phyloP scores from a whole-genome alignment of 257 asterid genomes.

The Avicennia marina region DNA sequence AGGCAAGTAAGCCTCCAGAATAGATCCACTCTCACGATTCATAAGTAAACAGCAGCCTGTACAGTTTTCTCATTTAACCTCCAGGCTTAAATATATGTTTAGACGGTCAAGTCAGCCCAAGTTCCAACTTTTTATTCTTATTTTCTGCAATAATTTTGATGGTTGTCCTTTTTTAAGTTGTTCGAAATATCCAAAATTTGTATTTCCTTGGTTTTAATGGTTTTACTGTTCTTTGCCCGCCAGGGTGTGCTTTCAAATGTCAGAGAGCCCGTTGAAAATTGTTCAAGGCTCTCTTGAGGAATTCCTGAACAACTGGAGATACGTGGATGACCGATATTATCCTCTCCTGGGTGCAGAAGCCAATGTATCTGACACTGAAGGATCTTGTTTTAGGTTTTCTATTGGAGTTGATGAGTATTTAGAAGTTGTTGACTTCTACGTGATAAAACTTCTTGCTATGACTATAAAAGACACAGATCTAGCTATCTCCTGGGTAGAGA shows the following conservation, averaged over 20 bases:
- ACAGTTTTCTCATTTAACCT: too few species aligned
- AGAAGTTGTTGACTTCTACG: conserved; percentile 76
- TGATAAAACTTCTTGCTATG: conserved; percentile 48
- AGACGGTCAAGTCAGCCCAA: too few species aligned
- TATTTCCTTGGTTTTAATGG: conserved; percentile 7
- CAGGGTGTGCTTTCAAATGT: conserved; percentile 66
- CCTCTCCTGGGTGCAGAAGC: conserved; percentile 27
- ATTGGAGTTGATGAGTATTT: conserved; percentile 54
- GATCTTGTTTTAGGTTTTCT: conserved; percentile 29
- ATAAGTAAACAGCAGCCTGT: too few species aligned
- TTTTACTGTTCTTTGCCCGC: conserved; percentile 10
- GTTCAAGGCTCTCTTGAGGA: conserved; percentile 67
- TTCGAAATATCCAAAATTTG: not conserved
- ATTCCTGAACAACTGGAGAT: conserved; percentile 59
- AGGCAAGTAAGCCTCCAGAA: not conserved
- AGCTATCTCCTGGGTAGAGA: conserved; percentile 84
- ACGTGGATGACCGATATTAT: conserved; percentile 39
- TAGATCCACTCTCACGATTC: not conserved
- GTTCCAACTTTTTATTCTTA: too few species aligned
- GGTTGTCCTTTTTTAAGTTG: too few species aligned
- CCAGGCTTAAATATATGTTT: too few species aligned
- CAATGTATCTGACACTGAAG: conserved; percentile 23
- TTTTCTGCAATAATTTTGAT: too few species aligned
- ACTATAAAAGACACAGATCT: conserved; percentile 41
- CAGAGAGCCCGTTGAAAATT: conserved; percentile 40